These are phyloP conservation scores for Phytophthora ramorum DNA, from an alignment of 352 stramenopile genomes.

Conservation along the genomic window DNA sequence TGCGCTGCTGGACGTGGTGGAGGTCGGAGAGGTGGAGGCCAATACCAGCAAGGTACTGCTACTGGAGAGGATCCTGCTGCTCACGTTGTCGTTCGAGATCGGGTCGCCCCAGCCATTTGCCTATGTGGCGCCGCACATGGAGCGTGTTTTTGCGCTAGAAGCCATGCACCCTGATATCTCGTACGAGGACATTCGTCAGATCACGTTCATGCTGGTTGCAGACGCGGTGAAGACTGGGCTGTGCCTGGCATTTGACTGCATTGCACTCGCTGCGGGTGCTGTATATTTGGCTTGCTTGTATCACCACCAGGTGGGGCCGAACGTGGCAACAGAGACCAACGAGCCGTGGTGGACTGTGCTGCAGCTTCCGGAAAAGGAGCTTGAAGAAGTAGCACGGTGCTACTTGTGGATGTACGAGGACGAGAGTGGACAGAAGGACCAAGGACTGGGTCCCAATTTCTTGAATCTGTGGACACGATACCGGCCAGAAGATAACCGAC, in stretches of 20 bases:
- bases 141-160: constrained; percentile 61
- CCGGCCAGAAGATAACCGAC: constrained; percentile 59
- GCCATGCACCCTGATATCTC: constrained; percentile 60
- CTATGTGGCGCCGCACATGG: constrained; percentile 63
- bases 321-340: constrained; percentile 69
- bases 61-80: constrained; percentile 74
- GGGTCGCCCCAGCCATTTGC: constrained; percentile 71
- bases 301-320: constrained; percentile 52
- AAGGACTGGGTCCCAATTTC: constrained; percentile 55
- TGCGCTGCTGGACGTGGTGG: constrained; percentile 60
- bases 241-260: constrained; percentile 58
- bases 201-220: constrained; percentile 63
- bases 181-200: constrained; percentile 52
- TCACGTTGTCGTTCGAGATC: constrained; percentile 80
- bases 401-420: constrained; percentile 80
- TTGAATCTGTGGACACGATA: constrained; percentile 59
- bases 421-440: constrained; percentile 31
- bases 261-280: constrained; percentile 62
- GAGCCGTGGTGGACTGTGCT: constrained; percentile 78
- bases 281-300: constrained; percentile 81
- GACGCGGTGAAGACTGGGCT: constrained; percentile 68
- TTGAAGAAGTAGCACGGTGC: constrained; percentile 65
- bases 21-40: constrained; percentile 73
- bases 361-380: constrained; percentile 49
- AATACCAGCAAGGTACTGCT: constrained; percentile 71